Percentiles rank a stretch among this genome's conserved stretches.
Evolutionary conservation across 2,329 filamentous ascomycete genomes (phyloP).

Genomic region (Ilyonectria mors-panacis): DNA sequence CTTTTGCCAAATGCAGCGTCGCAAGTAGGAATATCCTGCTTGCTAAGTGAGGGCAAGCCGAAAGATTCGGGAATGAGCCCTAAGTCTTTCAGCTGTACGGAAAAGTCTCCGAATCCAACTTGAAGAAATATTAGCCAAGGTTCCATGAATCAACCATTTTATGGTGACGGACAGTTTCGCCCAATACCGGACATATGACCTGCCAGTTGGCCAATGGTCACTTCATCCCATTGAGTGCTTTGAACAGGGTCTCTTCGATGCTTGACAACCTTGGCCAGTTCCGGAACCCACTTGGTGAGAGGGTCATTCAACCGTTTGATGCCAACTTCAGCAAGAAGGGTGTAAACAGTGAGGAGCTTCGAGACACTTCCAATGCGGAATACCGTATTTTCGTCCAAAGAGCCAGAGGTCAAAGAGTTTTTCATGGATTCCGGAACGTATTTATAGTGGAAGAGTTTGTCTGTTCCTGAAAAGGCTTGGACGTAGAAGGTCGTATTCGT

Average conservation of each 20-base stretch:
- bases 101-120: conserved; percentile 1
- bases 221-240: conserved; percentile 33
- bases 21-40: conserved; percentile 2
- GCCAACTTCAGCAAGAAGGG: conserved; percentile 37
- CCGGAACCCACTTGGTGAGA: conserved; percentile 44
- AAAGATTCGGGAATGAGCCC: neutral
- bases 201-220: conserved; percentile 44
- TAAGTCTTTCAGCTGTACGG: neutral
- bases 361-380: conserved; percentile 47
- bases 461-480: conserved; percentile 8
- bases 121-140: neutral
- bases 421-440: conserved; percentile 6
- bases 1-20: neutral
- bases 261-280: conserved; percentile 32
- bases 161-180: conserved; percentile 8
- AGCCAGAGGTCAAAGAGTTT: conserved; percentile 2
- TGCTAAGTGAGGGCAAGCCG: conserved; percentile 1
- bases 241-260: neutral
- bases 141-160: neutral
- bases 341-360: conserved; percentile 44
- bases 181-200: conserved; percentile 10
- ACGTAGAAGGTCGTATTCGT: conserved; percentile 14
- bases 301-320: conserved; percentile 36
- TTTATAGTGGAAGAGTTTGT: conserved; percentile 11
- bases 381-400: conserved; percentile 36